Base-by-base conservation (phyloP, 805 yeast genomes). In the Starmerella sp. region DNA sequence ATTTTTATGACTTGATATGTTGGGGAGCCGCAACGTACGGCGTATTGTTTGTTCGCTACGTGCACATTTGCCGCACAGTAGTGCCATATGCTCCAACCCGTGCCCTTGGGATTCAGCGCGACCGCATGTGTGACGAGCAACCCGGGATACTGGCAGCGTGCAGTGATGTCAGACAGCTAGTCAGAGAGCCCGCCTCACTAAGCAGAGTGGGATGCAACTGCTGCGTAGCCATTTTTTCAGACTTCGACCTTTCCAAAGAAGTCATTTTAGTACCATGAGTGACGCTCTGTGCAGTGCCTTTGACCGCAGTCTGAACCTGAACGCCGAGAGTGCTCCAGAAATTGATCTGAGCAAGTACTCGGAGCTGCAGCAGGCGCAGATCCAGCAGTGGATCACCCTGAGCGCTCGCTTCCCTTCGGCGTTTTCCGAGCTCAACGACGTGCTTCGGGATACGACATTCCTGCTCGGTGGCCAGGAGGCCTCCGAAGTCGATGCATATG, bases 321-420 rank as follows among this genome's bases (percentile, higher is more conserved):
- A 62, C 50, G 57, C 59, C 7, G 48, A 56, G 13, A 49, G 58
- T 28, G 51, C 54, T 6, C 36, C 54, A 28, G 38, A 56, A 29
- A 48, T 60, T 28, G 57, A 55, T 28, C 42, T 57, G 34, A 37
- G 48, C 52, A 67, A 69, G 50, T 63, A 69, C 49, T 51, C 62
- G 28, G 79, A 76, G 54, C 56, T 65, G 43, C 85, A 83, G 72
- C 74, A 76, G 65, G 95, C 95, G 28, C 75, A 83, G 61, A 75
- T 78, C 60, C 77, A 89, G 36, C 96, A 90, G 71, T 86, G 91
- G 83, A 75, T 75, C 56, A 82, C 95, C 5, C 75, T 89, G 52
- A 75, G 90, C n/a, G 69, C 73, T 55, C 75, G 83, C 63, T 71
- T 86, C 60, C 82, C 84, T 46, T 77, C 73, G 52, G 66, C 76